These are phyloP conservation scores for Erysimum cheiri DNA, from an alignment of 441 rosid genomes.

Conservation along the genomic window DNA sequence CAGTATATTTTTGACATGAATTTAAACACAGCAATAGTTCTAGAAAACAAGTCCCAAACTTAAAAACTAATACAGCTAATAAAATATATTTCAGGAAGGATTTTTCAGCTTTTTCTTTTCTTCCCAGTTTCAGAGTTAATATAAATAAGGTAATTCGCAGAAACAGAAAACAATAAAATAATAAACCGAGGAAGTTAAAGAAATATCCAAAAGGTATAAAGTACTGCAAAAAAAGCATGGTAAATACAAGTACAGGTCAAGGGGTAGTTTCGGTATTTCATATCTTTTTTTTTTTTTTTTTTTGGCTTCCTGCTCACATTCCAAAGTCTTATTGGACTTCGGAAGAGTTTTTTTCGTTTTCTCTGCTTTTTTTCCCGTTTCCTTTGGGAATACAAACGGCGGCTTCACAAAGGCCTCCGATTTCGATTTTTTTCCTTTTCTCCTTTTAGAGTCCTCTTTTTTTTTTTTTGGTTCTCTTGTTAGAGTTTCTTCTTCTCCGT, in stretches of 20 bases:
- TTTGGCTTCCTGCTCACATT: background rate
- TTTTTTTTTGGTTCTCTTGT: background rate
- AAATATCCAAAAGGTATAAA: background rate
- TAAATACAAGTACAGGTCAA: constrained; percentile 26
- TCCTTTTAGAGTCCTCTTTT: background rate
- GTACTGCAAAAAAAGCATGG: background rate
- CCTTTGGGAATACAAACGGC: constrained; percentile 40
- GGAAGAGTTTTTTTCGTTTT: constrained; percentile 13
- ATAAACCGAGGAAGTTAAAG: constrained; percentile 1
- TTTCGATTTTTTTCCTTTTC: constrained; percentile 11
- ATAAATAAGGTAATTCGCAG: constrained; percentile 23
- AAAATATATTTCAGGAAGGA: background rate
- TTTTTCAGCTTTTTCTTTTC: background rate
- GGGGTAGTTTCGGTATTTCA: constrained; percentile 29
- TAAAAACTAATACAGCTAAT: constrained; percentile 2
- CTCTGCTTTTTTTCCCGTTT: constrained; percentile 34
- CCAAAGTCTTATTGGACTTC: constrained; percentile 33
- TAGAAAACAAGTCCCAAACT: background rate
- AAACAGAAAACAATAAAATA: background rate
- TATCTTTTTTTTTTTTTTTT: background rate
- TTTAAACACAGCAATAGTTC: background rate
- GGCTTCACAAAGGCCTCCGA: constrained; percentile 41
- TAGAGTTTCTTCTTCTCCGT: background rate
- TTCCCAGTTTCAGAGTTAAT: constrained; percentile 23
- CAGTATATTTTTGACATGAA: background rate